Percentiles rank a stretch among this genome's conserved stretches.
phyloP scores from a whole-genome alignment of 352 stramenopile genomes.

The Globisporangium okanoganense region DNA sequence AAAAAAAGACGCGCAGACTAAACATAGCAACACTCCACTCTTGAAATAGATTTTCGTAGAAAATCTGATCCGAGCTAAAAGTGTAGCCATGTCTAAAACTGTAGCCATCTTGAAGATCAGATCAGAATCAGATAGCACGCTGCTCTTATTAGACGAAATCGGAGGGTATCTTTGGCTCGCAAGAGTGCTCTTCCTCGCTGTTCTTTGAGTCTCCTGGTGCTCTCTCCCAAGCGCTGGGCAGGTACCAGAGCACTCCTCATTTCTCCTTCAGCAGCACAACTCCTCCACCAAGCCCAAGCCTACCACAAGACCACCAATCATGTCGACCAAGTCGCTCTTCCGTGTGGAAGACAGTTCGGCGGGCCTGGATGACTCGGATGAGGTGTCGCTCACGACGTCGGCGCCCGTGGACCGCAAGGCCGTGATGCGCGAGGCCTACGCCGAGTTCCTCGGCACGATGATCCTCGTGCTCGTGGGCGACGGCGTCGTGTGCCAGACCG shows the following conservation, averaged over 20 bases:
- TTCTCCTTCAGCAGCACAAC: not conserved
- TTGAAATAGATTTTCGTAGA: no score
- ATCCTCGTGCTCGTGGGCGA: constrained; percentile 59
- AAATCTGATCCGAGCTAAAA: no score
- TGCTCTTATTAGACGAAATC: not conserved
- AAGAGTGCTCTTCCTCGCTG: not conserved
- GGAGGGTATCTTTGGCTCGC: not conserved
- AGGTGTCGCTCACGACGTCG: constrained; percentile 47
- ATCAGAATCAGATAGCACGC: no score
- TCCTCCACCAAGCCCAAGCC: not conserved
- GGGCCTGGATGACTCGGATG: constrained; percentile 28
- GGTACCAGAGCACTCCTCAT: not conserved
- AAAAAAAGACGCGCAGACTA: no score
- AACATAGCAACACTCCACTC: no score
- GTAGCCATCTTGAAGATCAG: constrained; percentile 4
- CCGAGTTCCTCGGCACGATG: constrained; percentile 57
- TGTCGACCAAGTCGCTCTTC: constrained; percentile 31
- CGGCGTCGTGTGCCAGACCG: constrained; percentile 52
- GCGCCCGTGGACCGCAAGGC: constrained; percentile 30
- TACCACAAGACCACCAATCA: constrained; percentile 6
- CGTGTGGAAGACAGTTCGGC: constrained; percentile 21
- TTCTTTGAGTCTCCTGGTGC: not conserved
- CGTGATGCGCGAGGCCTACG: constrained; percentile 26
- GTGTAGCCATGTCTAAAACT: not conserved
- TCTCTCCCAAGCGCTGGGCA: not conserved